These are phyloP conservation scores for Cordyceps cateniannulata DNA, from an alignment of 2,329 filamentous ascomycete genomes.

Conservation along the genomic window DNA sequence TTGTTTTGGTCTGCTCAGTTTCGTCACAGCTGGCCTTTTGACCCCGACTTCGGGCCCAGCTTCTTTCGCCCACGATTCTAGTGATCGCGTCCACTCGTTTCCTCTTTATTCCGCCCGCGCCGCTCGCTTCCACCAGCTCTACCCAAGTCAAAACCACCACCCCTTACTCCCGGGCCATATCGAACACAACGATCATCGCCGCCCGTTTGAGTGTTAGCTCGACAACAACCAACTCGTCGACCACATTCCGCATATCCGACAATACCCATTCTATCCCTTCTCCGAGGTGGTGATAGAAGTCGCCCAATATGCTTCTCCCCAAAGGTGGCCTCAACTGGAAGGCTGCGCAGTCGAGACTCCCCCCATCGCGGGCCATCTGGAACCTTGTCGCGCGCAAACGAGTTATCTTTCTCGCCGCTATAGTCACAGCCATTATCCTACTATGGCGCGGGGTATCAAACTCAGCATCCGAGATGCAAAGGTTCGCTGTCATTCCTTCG, in stretches of 20 bases:
- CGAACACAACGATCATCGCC: neutral
- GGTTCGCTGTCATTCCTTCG: constrained; percentile 45
- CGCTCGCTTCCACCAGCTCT: constrained; percentile 1
- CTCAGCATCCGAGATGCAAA: constrained; percentile 83
- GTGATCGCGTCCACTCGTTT: constrained; percentile 11
- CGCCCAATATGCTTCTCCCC: constrained; percentile 71
- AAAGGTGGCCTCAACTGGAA: constrained; percentile 93
- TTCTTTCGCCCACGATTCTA: neutral
- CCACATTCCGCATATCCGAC: neutral
- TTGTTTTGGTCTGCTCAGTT: neutral
- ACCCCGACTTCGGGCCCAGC: neutral
- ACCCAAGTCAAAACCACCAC: neutral
- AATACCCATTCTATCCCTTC: neutral
- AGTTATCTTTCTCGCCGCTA: constrained; percentile 65
- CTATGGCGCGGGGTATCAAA: constrained; percentile 82
- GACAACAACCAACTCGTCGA: neutral
- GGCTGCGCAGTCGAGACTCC: constrained; percentile 71
- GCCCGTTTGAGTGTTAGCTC: neutral
- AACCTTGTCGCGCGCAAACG: constrained; percentile 68
- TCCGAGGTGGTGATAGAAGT: constrained; percentile 12
- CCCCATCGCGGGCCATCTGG: constrained; percentile 66
- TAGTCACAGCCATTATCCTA: constrained; percentile 67
- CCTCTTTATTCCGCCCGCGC: neutral
- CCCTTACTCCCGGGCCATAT: neutral
- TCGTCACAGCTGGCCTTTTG: neutral